These are phyloP conservation scores for Bruguiera hainesii DNA, from an alignment of 441 rosid species.

Conservation along the genomic window DNA sequence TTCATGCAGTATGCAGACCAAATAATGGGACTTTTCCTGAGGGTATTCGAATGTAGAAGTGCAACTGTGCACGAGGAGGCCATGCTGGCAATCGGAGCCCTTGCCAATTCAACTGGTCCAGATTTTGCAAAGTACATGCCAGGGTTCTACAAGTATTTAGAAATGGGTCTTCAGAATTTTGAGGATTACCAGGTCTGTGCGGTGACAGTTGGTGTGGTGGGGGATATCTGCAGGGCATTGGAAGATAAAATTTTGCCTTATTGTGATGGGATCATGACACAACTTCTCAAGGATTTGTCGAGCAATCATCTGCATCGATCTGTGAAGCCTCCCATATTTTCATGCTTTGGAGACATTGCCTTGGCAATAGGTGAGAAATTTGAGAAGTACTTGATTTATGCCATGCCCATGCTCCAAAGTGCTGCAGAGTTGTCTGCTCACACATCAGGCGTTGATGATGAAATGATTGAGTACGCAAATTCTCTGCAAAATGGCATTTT, in stretches of 20 bases:
- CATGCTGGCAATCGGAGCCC: conserved; percentile 63
- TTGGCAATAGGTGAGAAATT: conserved; percentile 53
- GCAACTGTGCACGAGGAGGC: conserved; percentile 67
- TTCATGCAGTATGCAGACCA: conserved; percentile 53
- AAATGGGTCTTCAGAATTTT: conserved; percentile 57
- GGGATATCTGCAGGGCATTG: conserved; percentile 53
- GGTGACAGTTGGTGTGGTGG: conserved; percentile 56
- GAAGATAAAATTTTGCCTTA: conserved; percentile 48
- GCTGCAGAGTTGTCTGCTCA: conserved; percentile 55
- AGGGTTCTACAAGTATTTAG: conserved; percentile 49
- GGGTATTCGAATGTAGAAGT: conserved; percentile 50
- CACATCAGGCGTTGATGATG: conserved; percentile 47
- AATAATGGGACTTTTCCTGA: conserved; percentile 56
- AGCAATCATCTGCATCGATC: conserved; percentile 51
- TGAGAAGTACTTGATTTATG: conserved; percentile 55
- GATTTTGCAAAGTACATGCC: conserved; percentile 59
- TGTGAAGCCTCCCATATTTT: conserved; percentile 61
- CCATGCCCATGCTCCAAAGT: conserved; percentile 60
- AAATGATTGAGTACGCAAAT: conserved; percentile 53
- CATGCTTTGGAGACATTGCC: conserved; percentile 57
- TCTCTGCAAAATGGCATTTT: conserved; percentile 53
- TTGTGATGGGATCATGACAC: conserved; percentile 60
- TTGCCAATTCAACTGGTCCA: conserved; percentile 53
- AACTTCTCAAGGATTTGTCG: conserved; percentile 50
- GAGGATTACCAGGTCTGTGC: conserved; percentile 67